phyloP scores from a whole-genome alignment of 371 early-diverging fungal genomes.

The Fennellomyces sp. region DNA sequence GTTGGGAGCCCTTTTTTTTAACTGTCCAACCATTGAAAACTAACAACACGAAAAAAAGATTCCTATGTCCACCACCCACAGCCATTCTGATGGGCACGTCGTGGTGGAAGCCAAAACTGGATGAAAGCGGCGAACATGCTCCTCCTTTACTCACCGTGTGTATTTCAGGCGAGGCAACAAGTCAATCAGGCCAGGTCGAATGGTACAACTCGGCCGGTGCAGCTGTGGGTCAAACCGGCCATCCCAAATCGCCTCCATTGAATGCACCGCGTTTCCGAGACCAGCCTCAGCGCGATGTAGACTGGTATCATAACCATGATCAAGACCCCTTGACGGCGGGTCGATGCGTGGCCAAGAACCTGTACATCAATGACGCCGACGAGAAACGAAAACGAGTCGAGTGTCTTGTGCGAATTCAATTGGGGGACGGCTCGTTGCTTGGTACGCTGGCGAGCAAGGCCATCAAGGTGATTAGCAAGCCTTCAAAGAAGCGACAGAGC shows the following conservation, averaged over 20 bases:
- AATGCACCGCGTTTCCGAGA: background rate
- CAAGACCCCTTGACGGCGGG: slow-evolving; percentile 39
- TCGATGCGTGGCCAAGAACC: slow-evolving; percentile 72
- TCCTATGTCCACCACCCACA: slow-evolving; percentile 84
- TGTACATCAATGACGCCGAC: slow-evolving; percentile 77
- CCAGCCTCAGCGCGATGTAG: slow-evolving; percentile 6
- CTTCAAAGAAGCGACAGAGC: slow-evolving; percentile 78
- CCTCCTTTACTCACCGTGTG: slow-evolving; percentile 47
- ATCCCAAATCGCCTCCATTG: slow-evolving; percentile 6
- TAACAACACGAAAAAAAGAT: slow-evolving; percentile 36
- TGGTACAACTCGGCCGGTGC: slow-evolving; percentile 41
- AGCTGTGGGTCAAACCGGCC: slow-evolving; percentile 30
- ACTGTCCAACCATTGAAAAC: background rate
- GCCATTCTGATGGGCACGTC: slow-evolving; percentile 72
- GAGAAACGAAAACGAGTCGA: slow-evolving; percentile 75
- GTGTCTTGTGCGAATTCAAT: slow-evolving; percentile 65
- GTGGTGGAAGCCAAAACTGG: slow-evolving; percentile 56
- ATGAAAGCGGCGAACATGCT: background rate
- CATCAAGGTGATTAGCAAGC: slow-evolving; percentile 81
- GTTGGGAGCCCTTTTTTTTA: background rate
- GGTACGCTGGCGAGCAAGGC: slow-evolving; percentile 70
- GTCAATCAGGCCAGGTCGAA: slow-evolving; percentile 45
- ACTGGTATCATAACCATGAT: slow-evolving; percentile 27
- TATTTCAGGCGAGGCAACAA: slow-evolving; percentile 48
- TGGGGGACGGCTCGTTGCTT: slow-evolving; percentile 54